These are phyloP conservation scores for Ophiostoma ulmi DNA, from an alignment of 2,329 filamentous ascomycete species.

Conservation along the genomic window DNA sequence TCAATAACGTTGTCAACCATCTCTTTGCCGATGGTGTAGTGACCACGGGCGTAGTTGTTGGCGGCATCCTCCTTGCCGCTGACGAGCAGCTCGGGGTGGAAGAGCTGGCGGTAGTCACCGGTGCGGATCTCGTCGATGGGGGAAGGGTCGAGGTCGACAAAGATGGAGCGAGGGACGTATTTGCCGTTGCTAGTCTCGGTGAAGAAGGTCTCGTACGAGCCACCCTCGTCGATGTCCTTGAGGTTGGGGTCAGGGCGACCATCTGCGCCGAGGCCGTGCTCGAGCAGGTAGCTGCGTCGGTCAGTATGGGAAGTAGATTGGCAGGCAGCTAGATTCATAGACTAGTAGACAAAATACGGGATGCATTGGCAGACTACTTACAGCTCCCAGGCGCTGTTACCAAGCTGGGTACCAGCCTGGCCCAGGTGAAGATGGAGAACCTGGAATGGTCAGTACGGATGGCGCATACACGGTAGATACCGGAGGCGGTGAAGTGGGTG, in stretches of 20 bases:
- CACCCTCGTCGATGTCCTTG: constrained; percentile 55
- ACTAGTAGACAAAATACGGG: neutral
- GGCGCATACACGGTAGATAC: neutral
- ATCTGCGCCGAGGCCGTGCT: constrained; percentile 63
- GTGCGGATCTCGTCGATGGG: constrained; percentile 71
- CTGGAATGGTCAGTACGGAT: constrained; percentile 33
- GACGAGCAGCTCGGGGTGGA: constrained; percentile 67
- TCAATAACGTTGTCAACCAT: constrained; percentile 67
- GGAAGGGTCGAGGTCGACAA: constrained; percentile 67
- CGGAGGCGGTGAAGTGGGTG: neutral
- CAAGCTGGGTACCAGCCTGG: constrained; percentile 68
- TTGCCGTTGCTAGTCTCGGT: constrained; percentile 66
- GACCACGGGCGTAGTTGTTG: constrained; percentile 72
- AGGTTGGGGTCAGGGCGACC: constrained; percentile 58
- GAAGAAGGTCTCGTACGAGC: constrained; percentile 69
- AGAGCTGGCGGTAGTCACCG: constrained; percentile 61
- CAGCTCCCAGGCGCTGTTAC: constrained; percentile 73
- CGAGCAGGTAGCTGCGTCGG: constrained; percentile 58
- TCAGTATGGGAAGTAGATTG: constrained; percentile 17
- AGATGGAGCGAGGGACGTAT: constrained; percentile 67
- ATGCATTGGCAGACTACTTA: constrained; percentile 39
- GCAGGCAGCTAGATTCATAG: constrained; percentile 25
- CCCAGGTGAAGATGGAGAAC: constrained; percentile 61
- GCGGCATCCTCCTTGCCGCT: constrained; percentile 72
- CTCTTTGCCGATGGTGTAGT: constrained; percentile 74